Percentiles rank a stretch among this genome's conserved stretches.
These are phyloP conservation scores for Schwanniomyces polymorphus DNA, from an alignment of 805 yeast species.

Conservation along the genomic window DNA sequence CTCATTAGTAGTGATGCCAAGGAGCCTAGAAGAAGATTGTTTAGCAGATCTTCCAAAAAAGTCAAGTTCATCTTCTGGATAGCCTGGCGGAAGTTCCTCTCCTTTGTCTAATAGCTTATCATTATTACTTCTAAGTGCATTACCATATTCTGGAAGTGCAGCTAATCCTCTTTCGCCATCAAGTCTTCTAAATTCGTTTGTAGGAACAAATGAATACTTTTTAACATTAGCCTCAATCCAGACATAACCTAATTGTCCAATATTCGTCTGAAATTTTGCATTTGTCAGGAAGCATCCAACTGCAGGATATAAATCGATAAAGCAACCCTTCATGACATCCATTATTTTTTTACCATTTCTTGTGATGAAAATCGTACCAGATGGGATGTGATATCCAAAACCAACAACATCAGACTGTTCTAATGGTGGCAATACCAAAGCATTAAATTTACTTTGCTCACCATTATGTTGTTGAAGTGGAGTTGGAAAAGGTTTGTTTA, in stretches of 20 bases:
- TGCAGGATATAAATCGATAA: conserved; percentile 52
- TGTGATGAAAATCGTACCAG: conserved; percentile 54
- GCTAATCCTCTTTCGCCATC: conserved; percentile 40
- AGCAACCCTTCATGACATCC: conserved; percentile 51
- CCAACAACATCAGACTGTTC: conserved; percentile 57
- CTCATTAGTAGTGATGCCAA: conserved; percentile 6
- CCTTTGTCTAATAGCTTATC: conserved; percentile 70
- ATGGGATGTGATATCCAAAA: conserved; percentile 47
- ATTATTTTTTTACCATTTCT: conserved; percentile 55
- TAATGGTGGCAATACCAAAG: conserved; percentile 51
- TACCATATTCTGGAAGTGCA: conserved; percentile 42
- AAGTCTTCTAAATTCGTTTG: conserved; percentile 37
- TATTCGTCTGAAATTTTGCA: conserved; percentile 41
- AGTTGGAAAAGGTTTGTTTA: conserved; percentile 61
- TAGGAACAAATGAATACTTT: conserved; percentile 56
- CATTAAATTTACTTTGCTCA: conserved; percentile 41
- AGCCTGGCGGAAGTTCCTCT: conserved; percentile 69
- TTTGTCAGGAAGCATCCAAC: conserved; percentile 50
- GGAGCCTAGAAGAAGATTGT: conserved; percentile 26
- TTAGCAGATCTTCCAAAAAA: conserved; percentile 51
- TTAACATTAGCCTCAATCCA: conserved; percentile 54
- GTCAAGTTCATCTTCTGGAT: conserved; percentile 62
- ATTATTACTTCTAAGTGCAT: conserved; percentile 25
- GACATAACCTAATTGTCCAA: conserved; percentile 46
- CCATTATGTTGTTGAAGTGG: conserved; percentile 44